Conservation (phyloP, 2,329 filamentous ascomycete species). For the Colletotrichum godetiae region DNA sequence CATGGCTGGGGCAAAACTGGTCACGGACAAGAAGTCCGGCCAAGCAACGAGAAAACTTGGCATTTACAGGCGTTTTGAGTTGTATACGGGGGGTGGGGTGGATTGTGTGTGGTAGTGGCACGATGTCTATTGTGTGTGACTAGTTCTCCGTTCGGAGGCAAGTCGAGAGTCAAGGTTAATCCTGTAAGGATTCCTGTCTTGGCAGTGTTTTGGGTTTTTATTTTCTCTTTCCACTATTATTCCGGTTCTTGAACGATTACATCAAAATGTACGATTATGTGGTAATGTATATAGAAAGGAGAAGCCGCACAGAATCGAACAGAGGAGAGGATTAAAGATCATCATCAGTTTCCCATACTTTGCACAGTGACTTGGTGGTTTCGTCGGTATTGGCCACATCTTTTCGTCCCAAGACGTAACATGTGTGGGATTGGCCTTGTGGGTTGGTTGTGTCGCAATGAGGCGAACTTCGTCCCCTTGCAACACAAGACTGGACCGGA, state of each 20-base stretch:
- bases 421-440: neutral
- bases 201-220: conserved; percentile 17
- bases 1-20: conserved; percentile 28
- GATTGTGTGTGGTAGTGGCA: neutral
- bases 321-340: conserved; percentile 1
- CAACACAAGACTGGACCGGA: neutral
- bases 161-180: neutral
- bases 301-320: conserved; percentile 20
- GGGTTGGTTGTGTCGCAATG: neutral
- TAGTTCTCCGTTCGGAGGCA: neutral
- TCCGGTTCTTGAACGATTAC: neutral
- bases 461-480: conserved; percentile 1
- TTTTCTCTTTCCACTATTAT: neutral
- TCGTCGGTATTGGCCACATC: neutral
- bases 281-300: conserved; percentile 33
- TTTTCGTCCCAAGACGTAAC: neutral
- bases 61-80: conserved; percentile 34
- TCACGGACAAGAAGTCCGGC: conserved; percentile 14
- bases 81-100: neutral
- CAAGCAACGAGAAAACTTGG: conserved; percentile 33
- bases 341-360: neutral
- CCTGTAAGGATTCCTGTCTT: conserved; percentile 2
- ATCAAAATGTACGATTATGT: conserved; percentile 30
- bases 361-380: neutral
- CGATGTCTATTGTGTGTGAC: neutral